Evolutionary conservation across 495 filamentous ascomycete genomes (phyloP).

Genomic region (Lophium mytilinum): DNA sequence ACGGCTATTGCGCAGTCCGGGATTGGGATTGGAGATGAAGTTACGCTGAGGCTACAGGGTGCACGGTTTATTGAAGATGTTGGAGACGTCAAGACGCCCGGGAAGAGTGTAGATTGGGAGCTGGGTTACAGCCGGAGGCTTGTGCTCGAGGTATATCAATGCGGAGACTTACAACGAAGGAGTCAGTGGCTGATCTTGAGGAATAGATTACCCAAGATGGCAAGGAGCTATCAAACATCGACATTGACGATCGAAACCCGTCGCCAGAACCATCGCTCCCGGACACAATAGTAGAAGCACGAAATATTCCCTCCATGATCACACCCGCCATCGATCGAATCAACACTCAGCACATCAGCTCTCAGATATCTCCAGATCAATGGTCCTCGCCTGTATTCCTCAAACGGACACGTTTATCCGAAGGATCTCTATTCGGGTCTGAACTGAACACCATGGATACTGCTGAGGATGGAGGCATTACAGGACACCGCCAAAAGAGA

Average conservation of each 20-base stretch:
- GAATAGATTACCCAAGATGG: conserved; percentile 9
- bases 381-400: conserved; percentile 75
- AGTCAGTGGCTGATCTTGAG: neutral
- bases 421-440: conserved; percentile 49
- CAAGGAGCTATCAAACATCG: conserved; percentile 8
- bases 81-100: conserved; percentile 48
- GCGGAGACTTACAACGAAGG: neutral
- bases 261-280: conserved; percentile 5
- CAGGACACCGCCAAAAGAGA: conserved; percentile 51
- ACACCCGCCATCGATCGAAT: neutral
- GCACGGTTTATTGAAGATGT: conserved; percentile 39
- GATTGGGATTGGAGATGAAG: conserved; percentile 68
- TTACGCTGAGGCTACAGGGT: conserved; percentile 60
- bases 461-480: conserved; percentile 36
- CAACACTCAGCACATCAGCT: neutral
- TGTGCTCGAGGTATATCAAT: conserved; percentile 46
- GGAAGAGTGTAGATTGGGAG: conserved; percentile 67
- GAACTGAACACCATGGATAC: conserved; percentile 47
- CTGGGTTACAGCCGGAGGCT: conserved; percentile 52
- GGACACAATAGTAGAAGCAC: too few species aligned
- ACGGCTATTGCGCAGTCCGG: conserved; percentile 55
- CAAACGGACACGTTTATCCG: conserved; percentile 54
- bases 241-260: conserved; percentile 15
- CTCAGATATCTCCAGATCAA: conserved; percentile 26
- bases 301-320: neutral